These are phyloP conservation scores for Auriculariales sp. DNA, from an alignment of 768 basidiomycete genomes.

Conservation along the genomic window DNA sequence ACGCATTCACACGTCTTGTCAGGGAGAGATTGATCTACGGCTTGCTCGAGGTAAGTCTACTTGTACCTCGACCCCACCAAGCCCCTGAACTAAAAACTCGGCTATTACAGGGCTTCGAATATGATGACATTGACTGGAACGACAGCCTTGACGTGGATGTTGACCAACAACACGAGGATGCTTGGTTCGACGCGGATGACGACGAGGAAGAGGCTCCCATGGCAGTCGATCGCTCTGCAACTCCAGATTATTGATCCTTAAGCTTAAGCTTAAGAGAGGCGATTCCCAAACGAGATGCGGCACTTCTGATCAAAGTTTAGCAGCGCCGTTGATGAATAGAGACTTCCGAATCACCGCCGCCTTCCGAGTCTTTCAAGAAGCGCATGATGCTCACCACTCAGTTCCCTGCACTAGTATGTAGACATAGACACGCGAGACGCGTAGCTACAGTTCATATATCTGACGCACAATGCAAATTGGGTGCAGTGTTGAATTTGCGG, in stretches of 20 bases:
- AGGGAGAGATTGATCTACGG: constrained; percentile 65
- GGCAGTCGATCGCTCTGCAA: not conserved
- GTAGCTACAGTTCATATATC: no score
- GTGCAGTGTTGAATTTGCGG: no score
- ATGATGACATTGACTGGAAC: constrained; percentile 62
- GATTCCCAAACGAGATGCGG: no score
- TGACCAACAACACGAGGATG: constrained; percentile 48
- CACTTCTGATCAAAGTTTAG: no score
- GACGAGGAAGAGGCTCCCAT: constrained; percentile 30
- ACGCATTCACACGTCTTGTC: constrained; percentile 43
- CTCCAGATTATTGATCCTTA: not conserved
- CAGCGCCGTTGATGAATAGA: no score
- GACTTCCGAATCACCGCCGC: no score
- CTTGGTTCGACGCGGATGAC: constrained; percentile 48
- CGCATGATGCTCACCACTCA: no score
- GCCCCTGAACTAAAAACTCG: constrained; percentile 3
- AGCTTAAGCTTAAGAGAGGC: no score
- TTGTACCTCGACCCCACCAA: not conserved
- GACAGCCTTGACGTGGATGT: constrained; percentile 47
- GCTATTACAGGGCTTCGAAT: constrained; percentile 45
- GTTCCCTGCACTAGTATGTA: no score
- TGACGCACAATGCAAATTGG: no score
- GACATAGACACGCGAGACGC: no score
- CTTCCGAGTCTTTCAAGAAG: no score
- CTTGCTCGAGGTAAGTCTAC: constrained; percentile 43